Evolutionary conservation across 139 green algal genomes (phyloP).

Genomic region (Coelastrella sp.): DNA sequence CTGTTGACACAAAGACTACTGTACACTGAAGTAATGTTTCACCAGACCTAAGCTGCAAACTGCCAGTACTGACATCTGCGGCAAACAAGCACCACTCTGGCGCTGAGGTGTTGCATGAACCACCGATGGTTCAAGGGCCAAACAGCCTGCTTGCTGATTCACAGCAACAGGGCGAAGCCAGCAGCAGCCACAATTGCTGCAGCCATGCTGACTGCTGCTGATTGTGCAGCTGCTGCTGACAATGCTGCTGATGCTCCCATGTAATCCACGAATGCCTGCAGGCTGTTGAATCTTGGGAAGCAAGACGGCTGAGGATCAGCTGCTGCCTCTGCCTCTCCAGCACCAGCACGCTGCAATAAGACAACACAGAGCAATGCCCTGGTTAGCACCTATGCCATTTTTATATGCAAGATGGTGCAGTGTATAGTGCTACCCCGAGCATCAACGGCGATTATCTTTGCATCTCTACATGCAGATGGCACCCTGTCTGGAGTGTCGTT

Average conservation of each 20-base stretch:
- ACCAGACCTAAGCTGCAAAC: too few relatives aligned
- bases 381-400: background rate
- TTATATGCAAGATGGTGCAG: too few relatives aligned
- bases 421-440: too few relatives aligned
- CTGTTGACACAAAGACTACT: too few relatives aligned
- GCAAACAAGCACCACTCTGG: too few relatives aligned
- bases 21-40: too few relatives aligned
- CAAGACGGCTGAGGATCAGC: slow-evolving; percentile 25
- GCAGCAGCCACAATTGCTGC: background rate
- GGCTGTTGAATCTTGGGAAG: slow-evolving; percentile 42
- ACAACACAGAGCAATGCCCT: background rate
- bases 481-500: too few relatives aligned
- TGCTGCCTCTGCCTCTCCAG: slow-evolving; percentile 42
- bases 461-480: too few relatives aligned
- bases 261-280: slow-evolving; percentile 20
- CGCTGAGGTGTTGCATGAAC: too few relatives aligned
- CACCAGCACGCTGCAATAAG: slow-evolving; percentile 8
- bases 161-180: slow-evolving; percentile 19
- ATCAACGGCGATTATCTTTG: too few relatives aligned
- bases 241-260: background rate
- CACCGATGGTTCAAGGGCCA: too few relatives aligned
- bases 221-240: background rate
- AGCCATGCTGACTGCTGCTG: background rate
- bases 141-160: background rate
- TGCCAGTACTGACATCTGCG: too few relatives aligned